These are phyloP conservation scores for Nepenthes mirabilis DNA, from an alignment of 148 eudicot genomes.

Conservation along the genomic window DNA sequence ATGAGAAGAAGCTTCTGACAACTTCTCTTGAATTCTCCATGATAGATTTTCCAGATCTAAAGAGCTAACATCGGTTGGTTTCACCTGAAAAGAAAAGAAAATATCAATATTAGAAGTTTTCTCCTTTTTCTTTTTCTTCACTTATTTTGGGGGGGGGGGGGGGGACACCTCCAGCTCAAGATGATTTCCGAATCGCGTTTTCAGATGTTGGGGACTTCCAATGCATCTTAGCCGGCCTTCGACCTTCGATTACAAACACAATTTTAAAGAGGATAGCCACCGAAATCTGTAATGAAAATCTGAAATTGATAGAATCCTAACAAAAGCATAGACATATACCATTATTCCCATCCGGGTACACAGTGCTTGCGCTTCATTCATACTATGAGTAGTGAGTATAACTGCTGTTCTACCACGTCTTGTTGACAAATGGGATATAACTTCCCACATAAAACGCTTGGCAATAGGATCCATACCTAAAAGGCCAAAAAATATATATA, in stretches of 20 bases:
- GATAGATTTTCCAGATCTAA: constrained; percentile 61
- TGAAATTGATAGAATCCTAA: neutral
- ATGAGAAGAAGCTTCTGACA: constrained; percentile 51
- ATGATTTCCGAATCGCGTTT: constrained; percentile 94
- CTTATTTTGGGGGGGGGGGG: neutral
- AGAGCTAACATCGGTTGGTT: constrained; percentile 70
- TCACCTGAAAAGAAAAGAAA: constrained; percentile 40
- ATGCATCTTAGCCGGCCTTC: constrained; percentile 85
- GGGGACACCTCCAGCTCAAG: constrained; percentile 85
- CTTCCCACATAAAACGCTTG: constrained; percentile 99
- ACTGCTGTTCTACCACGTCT: constrained; percentile 94
- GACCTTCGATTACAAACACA: constrained; percentile 32
- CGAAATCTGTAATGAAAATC: neutral
- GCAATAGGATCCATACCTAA: constrained; percentile 99
- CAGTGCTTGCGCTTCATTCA: constrained; percentile 98
- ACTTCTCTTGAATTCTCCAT: constrained; percentile 57
- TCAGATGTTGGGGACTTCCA: constrained; percentile 95
- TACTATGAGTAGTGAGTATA: constrained; percentile 94
- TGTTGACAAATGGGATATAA: constrained; percentile 83
- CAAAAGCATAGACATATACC: constrained; percentile 25
- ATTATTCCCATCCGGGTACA: constrained; percentile 96
- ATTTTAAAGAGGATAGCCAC: neutral
- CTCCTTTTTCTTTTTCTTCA: neutral
- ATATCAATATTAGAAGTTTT: neutral
- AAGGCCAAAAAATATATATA: neutral